Conservation (phyloP, 257 asterid species). For the Solanum verrucosum region DNA sequence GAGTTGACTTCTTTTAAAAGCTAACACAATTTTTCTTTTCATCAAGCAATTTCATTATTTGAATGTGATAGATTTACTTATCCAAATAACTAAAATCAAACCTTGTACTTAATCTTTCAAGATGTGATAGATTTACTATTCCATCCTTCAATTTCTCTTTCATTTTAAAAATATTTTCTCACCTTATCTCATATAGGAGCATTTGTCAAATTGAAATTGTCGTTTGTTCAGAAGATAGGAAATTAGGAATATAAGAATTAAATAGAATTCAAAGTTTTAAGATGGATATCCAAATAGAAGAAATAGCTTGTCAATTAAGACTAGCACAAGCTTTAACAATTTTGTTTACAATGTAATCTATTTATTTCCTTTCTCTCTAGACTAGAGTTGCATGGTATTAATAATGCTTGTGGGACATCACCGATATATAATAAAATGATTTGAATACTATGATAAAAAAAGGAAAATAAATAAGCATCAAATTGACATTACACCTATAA, state of each 20-base stretch:
- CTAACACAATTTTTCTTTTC: background rate
- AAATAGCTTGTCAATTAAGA: background rate
- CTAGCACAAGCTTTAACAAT: too few species aligned
- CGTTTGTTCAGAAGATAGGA: background rate
- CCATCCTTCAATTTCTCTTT: background rate
- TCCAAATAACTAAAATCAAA: background rate
- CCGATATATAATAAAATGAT: too few species aligned
- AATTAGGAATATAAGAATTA: background rate
- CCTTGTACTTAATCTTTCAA: background rate
- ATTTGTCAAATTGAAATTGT: background rate
- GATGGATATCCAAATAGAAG: background rate
- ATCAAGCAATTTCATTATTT: background rate
- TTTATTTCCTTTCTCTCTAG: too few species aligned
- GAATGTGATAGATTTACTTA: background rate
- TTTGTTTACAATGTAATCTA: too few species aligned
- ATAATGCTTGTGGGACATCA: too few species aligned
- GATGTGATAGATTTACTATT: background rate
- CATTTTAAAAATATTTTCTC: background rate
- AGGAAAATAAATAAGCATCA: background rate
- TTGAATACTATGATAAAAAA: background rate
- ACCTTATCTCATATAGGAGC: background rate
- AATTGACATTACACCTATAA: background rate
- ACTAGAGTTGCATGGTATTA: too few species aligned
- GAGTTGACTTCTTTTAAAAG: fast-evolving
- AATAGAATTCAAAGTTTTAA: background rate